Evolutionary conservation across 495 filamentous ascomycete species (phyloP), one percentile per base, ranked within the genome.

Genomic region (Podospora didyma): DNA sequence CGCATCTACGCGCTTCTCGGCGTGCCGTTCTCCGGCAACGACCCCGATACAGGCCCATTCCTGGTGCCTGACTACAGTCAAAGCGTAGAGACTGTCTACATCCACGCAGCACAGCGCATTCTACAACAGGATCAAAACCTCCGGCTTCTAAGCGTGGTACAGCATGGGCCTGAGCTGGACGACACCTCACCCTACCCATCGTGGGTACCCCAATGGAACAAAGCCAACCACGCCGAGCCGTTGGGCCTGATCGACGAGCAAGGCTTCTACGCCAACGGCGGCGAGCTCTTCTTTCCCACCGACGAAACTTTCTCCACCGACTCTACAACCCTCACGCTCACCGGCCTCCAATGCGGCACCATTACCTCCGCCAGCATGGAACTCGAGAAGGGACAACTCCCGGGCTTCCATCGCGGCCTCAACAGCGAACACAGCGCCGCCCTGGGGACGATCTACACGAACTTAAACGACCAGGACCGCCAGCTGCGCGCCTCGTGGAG

Each of bases 241-340:
- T 39, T 57, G 3, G 55, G 4, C 7, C 55, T 57, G 1, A 47
- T 47, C 4, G 23, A 51, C 48, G 55, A 57, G 23, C 55, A 57
- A 37, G 55, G 55, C 41, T 57, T 42, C 21, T 57, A 57, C 37
- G 47, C 55, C 35, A 57, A 57, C 37, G 55, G 55, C 47, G 55
- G 55, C 20, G 55, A 57, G 35, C 47, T 57, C 41, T 57, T 51
- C 24, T 22, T 7, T 14, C 55, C 55, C 4, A 20, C 42, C 24
- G 17, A 34, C 23, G 14, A 34, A 22, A 54, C 41, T 26, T 37
- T 57, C 45, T 10, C 31, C 19, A n/a, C 28, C 6, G 26, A 22
- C 46, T n/a, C 41, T 17, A 47, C 26, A 31, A 31, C 26, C 26
- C 26, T 31, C 26, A 31, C 26, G 4, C 4, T 31, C 4, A 31